Evolutionary conservation across 768 basidiomycete genomes (phyloP).

Genomic region (Hypholoma fasciculare): DNA sequence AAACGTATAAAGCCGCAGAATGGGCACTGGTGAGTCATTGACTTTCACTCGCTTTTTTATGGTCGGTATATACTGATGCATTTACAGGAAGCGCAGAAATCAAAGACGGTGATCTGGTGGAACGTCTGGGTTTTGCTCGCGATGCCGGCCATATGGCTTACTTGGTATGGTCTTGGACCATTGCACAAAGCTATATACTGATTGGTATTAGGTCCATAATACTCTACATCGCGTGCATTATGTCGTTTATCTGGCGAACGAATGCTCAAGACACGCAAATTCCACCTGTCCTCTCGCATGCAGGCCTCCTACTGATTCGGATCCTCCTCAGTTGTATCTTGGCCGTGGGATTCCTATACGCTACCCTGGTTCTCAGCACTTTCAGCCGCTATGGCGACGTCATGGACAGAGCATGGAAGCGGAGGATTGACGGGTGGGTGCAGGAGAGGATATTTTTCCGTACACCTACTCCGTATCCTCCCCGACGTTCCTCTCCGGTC

Average conservation of each 20-base stretch:
- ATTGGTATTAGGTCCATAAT: conserved; percentile 51
- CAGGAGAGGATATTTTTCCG: not conserved
- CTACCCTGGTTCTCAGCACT: conserved; percentile 52
- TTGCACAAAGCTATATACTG: not conserved
- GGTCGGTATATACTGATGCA: not conserved
- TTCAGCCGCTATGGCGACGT: conserved; percentile 51
- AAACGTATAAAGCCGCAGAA: conserved; percentile 59
- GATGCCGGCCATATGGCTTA: conserved; percentile 63
- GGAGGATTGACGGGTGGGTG: conserved; percentile 22
- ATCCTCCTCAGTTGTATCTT: conserved; percentile 48
- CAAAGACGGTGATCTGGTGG: conserved; percentile 37
- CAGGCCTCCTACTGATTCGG: conserved; percentile 35
- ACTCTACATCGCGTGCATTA: conserved; percentile 53
- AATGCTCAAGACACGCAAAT: not conserved
- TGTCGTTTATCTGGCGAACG: conserved; percentile 61
- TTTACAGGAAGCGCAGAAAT: conserved; percentile 50
- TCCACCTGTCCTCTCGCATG: conserved; percentile 21
- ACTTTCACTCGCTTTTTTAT: not conserved
- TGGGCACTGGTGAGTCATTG: conserved; percentile 53
- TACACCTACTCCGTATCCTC: no score
- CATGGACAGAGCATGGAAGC: conserved; percentile 32
- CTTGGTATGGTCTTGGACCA: conserved; percentile 39
- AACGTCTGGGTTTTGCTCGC: conserved; percentile 72
- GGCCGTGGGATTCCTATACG: conserved; percentile 50
- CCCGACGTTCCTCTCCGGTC: no score